A percentile compares a stretch with the other conserved stretches of the same genome.
Conservation (phyloP, 202 grass and related monocot species). For the Hordeum pubiflorum region DNA sequence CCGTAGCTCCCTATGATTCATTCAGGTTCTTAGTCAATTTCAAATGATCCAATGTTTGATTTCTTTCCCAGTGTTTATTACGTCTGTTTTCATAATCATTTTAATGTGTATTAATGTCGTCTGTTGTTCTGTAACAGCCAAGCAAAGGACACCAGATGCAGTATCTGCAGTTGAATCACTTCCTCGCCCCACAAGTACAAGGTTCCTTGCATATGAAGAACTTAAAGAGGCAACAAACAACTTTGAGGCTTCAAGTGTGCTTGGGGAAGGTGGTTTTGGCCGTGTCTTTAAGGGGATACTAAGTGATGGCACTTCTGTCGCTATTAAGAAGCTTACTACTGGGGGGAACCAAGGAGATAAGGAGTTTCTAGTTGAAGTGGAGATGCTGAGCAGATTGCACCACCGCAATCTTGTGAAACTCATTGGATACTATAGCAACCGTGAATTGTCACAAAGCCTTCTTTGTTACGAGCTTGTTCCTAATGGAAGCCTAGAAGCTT, state of each 20-base stretch:
- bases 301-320: slow-evolving; percentile 82
- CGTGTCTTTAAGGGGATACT: slow-evolving; percentile 84
- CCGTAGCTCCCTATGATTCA: background rate
- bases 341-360: slow-evolving; percentile 96
- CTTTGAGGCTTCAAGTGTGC: slow-evolving; percentile 69
- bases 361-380: slow-evolving; percentile 96
- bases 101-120: background rate
- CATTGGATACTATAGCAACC: slow-evolving; percentile 84
- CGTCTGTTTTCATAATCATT: background rate
- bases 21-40: slow-evolving; percentile 9
- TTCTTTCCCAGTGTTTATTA: background rate
- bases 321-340: slow-evolving; percentile 85
- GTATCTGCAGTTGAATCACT: slow-evolving; percentile 81
- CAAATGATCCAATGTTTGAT: background rate
- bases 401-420: slow-evolving; percentile 99
- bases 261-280: slow-evolving; percentile 97
- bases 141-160: slow-evolving; percentile 51
- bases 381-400: slow-evolving; percentile 98
- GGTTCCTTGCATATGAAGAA: slow-evolving; percentile 85
- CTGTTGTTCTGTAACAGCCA: slow-evolving; percentile 41
- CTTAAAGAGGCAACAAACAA: slow-evolving; percentile 91
- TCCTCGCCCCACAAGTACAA: slow-evolving; percentile 72
- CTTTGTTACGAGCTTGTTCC: slow-evolving; percentile 95
- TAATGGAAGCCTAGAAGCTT: slow-evolving; percentile 95
- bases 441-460: slow-evolving; percentile 72